phyloP scores from a whole-genome alignment of 805 yeast species.

The Starmerella ratchasimensis region DNA sequence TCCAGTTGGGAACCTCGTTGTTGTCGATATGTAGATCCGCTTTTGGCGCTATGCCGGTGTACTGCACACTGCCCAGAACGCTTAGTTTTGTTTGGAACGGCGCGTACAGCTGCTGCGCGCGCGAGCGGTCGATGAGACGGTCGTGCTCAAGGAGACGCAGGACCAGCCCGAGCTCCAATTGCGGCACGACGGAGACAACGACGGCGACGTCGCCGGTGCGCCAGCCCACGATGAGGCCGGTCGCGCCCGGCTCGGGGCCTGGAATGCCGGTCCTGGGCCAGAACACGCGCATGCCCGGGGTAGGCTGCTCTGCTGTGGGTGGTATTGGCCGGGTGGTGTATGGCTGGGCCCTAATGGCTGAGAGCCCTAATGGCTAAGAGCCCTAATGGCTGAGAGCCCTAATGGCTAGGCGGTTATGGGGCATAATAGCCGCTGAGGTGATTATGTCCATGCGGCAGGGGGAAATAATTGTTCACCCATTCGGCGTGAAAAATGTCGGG shows the following conservation, averaged over 20 bases:
- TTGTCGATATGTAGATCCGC: too few relatives aligned
- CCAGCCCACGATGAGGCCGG: slow-evolving; percentile 19
- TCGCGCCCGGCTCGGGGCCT: not conserved
- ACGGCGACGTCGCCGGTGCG: slow-evolving; percentile 11
- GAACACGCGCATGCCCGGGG: slow-evolving; percentile 12
- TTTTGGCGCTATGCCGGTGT: too few relatives aligned
- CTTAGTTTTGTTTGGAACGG: slow-evolving; percentile 11
- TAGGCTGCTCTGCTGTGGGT: not conserved
- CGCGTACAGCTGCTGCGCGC: slow-evolving; percentile 15
- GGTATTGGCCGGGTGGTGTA: too few relatives aligned
- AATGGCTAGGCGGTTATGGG: too few relatives aligned
- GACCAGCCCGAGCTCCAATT: slow-evolving; percentile 10
- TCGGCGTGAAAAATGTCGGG: too few relatives aligned
- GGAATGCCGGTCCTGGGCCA: slow-evolving; percentile 15
- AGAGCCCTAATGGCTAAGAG: too few relatives aligned
- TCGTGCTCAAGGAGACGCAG: slow-evolving; percentile 15
- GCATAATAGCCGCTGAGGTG: not conserved
- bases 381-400: too few relatives aligned
- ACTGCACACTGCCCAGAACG: slow-evolving; percentile 16
- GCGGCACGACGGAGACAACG: slow-evolving; percentile 17
- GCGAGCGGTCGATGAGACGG: slow-evolving; percentile 8
- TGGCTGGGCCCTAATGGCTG: not conserved
- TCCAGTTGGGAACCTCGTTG: too few relatives aligned
- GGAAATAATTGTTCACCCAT: not conserved
- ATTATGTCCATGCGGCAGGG: not conserved